Conservation (phyloP, 2,329 filamentous ascomycete genomes). For the Xylariaceae sp. region DNA sequence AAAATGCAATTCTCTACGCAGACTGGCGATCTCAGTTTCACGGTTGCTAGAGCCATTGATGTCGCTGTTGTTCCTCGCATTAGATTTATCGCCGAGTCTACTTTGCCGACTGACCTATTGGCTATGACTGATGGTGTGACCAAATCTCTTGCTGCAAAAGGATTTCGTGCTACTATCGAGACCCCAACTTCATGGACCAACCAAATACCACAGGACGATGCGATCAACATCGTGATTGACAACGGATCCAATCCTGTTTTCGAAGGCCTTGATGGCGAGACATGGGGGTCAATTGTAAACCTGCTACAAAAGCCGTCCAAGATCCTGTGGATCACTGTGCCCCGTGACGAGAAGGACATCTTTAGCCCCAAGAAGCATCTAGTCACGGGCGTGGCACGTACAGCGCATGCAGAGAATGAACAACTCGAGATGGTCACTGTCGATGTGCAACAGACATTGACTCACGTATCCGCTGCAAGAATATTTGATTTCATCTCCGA, state of each 20-base stretch:
- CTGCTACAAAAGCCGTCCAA: not conserved
- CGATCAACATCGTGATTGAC: not conserved
- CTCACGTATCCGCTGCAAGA: not conserved
- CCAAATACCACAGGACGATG: too few relatives aligned
- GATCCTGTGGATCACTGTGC: not conserved
- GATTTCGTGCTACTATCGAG: too few relatives aligned
- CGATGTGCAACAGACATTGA: not conserved
- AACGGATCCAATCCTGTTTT: not conserved
- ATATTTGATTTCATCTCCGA: not conserved
- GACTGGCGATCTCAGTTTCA: not conserved
- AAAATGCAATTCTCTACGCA: constrained; percentile 10
- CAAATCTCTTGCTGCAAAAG: too few relatives aligned
- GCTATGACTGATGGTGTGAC: too few relatives aligned
- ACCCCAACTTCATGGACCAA: too few relatives aligned
- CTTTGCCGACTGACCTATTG: too few relatives aligned
- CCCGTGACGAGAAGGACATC: not conserved
- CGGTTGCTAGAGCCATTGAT: too few relatives aligned
- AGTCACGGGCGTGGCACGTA: not conserved
- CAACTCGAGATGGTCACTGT: not conserved
- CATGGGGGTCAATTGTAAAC: not conserved
- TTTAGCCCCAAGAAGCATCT: not conserved
- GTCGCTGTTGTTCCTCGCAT: too few relatives aligned
- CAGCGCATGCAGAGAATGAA: not conserved
- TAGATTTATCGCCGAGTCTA: too few relatives aligned
- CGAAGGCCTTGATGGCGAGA: not conserved